Conservation (phyloP, 305 asterid genomes). For the Fraxinus paxiana region DNA sequence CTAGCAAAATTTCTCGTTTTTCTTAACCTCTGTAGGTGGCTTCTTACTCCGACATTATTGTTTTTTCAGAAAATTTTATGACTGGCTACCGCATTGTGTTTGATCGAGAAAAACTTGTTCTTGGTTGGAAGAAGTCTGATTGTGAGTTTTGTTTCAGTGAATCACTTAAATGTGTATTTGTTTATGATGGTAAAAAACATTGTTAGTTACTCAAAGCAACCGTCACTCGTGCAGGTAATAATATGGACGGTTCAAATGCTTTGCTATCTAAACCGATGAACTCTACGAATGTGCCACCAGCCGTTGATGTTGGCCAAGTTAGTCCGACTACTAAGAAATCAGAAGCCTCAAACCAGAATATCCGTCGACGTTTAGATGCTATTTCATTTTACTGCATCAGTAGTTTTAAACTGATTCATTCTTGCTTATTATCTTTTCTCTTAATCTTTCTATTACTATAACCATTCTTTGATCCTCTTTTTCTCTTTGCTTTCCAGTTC, state of each 20-base stretch:
- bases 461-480: neutral
- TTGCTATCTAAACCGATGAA: constrained; percentile 34
- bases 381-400: constrained; percentile 28
- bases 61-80: constrained; percentile 69
- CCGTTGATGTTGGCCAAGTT: constrained; percentile 38
- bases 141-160: constrained; percentile 40
- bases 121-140: constrained; percentile 70
- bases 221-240: constrained; percentile 47
- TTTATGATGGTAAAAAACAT: neutral
- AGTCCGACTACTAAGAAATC: constrained; percentile 29
- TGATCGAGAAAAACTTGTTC: constrained; percentile 74
- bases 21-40: neutral
- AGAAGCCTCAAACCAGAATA: constrained; percentile 23
- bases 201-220: neutral
- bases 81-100: constrained; percentile 74
- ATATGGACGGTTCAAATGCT: constrained; percentile 35
- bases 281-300: constrained; percentile 45
- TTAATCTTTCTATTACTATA: constrained; percentile 22
- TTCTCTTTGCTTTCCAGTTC: neutral
- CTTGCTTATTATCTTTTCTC: constrained; percentile 24
- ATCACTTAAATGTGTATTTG: neutral
- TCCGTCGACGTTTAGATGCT: constrained; percentile 31
- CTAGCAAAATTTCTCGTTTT: neutral
- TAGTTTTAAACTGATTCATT: constrained; percentile 22
- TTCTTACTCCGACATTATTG: constrained; percentile 4